These are phyloP conservation scores for Colletotrichum horii DNA, from an alignment of 2,329 filamentous ascomycete species.

Conservation along the genomic window DNA sequence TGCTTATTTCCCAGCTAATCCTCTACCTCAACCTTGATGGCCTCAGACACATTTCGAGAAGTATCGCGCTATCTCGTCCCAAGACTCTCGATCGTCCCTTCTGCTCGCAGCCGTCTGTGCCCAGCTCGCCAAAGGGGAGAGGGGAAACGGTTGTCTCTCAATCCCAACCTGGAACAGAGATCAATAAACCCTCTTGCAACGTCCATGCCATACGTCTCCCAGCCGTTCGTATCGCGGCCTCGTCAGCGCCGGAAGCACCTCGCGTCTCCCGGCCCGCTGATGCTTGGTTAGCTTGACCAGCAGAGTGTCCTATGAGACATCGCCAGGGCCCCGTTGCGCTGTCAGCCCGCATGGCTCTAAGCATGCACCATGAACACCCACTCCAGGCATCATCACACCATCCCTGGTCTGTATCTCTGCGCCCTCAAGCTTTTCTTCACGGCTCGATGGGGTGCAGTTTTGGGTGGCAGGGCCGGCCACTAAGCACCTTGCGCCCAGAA, in stretches of 20 bases:
- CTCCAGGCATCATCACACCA: background rate
- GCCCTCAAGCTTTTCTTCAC: background rate
- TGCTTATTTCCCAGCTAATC: background rate
- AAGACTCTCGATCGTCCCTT: background rate
- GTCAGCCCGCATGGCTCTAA: background rate
- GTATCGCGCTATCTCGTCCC: background rate
- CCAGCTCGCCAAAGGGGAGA: background rate
- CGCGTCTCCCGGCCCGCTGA: background rate
- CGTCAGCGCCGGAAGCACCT: background rate
- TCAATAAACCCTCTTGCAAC: background rate
- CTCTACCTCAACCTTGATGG: background rate
- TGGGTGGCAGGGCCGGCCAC: background rate
- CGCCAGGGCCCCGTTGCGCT: background rate
- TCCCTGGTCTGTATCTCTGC: background rate
- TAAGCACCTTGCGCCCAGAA: background rate
- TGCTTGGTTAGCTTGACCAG: background rate
- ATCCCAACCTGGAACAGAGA: background rate
- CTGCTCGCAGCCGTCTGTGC: background rate
- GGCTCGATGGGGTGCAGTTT: background rate
- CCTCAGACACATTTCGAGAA: background rate
- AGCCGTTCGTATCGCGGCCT: background rate
- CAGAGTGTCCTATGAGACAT: background rate
- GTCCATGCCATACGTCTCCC: background rate
- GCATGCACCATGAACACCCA: background rate
- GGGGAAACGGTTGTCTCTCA: background rate